Conservation (phyloP, 495 filamentous ascomycete species). For the Podospora pseudopauciseta region DNA sequence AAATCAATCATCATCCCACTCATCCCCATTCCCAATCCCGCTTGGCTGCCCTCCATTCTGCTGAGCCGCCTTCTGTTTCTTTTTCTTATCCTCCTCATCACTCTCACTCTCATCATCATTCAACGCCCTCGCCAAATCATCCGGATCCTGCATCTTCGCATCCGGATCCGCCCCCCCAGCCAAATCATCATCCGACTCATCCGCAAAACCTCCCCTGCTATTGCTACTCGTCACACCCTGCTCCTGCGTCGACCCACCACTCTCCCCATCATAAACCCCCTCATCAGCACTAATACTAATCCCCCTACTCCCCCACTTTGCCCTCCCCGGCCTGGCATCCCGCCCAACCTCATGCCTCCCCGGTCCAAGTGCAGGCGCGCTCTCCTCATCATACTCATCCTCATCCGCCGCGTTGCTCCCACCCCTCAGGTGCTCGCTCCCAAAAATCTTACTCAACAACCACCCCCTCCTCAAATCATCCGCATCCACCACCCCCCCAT, state of each 20-base stretch:
- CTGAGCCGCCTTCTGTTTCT: slow-evolving; percentile 6
- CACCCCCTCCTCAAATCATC: slow-evolving; percentile 85
- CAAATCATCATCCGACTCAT: slow-evolving; percentile 17
- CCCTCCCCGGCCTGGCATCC: slow-evolving; percentile 27
- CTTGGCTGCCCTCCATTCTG: slow-evolving; percentile 20
- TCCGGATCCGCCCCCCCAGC: slow-evolving; percentile 45
- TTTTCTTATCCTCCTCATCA: slow-evolving; percentile 4
- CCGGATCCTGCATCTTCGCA: slow-evolving; percentile 56
- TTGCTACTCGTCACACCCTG: slow-evolving; percentile 13
- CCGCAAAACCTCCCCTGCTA: not conserved
- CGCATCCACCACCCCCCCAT: slow-evolving; percentile 86
- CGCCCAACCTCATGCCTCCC: slow-evolving; percentile 20
- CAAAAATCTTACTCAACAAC: slow-evolving; percentile 57
- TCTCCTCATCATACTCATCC: slow-evolving; percentile 47
- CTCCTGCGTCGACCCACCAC: slow-evolving; percentile 32
- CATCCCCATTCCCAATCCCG: slow-evolving; percentile 38
- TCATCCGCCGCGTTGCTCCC: slow-evolving; percentile 20
- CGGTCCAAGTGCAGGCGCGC: slow-evolving; percentile 40
- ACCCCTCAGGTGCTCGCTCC: slow-evolving; percentile 42
- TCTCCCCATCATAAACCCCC: slow-evolving; percentile 49
- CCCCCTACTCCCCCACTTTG: slow-evolving; percentile 72
- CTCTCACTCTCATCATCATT: slow-evolving; percentile 48
- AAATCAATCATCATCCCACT: slow-evolving; percentile 40
- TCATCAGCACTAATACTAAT: slow-evolving; percentile 82
- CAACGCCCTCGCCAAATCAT: slow-evolving; percentile 50